phyloP scores from a whole-genome alignment of 2,329 filamentous ascomycete species.

The Knoxdaviesia capensis region DNA sequence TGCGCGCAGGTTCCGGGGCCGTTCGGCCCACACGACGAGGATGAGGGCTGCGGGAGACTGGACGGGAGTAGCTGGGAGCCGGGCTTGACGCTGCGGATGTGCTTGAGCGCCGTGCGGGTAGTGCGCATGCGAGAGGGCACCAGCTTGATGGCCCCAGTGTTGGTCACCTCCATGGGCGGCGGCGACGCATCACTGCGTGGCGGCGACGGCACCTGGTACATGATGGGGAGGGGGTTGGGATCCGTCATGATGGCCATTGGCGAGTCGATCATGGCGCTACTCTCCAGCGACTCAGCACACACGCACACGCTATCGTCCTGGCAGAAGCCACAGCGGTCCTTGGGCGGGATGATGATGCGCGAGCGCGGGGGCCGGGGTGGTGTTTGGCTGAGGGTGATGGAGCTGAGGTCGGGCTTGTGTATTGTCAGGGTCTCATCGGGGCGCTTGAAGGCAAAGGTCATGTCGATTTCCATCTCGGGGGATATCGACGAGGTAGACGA shows the following conservation, averaged over 20 bases:
- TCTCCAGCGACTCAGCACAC: conserved; percentile 39
- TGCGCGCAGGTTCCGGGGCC: conserved; percentile 65
- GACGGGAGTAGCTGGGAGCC: conserved; percentile 7
- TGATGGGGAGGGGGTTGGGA: conserved; percentile 18
- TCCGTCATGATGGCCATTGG: conserved; percentile 17
- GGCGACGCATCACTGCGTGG: conserved; percentile 39
- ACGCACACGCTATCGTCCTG: conserved; percentile 66
- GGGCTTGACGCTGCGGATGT: conserved; percentile 13
- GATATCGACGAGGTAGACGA: too few species aligned
- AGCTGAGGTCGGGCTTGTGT: conserved; percentile 6
- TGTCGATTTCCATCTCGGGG: conserved; percentile 46
- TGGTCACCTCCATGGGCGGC: conserved; percentile 35
- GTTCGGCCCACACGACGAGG: conserved; percentile 35
- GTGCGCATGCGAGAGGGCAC: conserved; percentile 12
- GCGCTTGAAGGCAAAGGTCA: conserved; percentile 19
- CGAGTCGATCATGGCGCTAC: conserved; percentile 1
- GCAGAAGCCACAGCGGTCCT: conserved; percentile 66
- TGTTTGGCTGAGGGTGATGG: conserved; percentile 1
- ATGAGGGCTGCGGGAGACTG: conserved; percentile 10
- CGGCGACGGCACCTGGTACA: conserved; percentile 33
- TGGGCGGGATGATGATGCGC: conserved; percentile 19
- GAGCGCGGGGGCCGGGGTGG: conserved; percentile 16
- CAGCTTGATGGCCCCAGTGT: conserved; percentile 39
- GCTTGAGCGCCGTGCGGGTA: conserved; percentile 5
- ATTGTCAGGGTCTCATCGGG: neutral